A percentile compares a stretch with the other conserved stretches of the same genome.
phyloP scores from a whole-genome alignment of 1,139 yeast species.

The Suhomyces panamericanus region DNA sequence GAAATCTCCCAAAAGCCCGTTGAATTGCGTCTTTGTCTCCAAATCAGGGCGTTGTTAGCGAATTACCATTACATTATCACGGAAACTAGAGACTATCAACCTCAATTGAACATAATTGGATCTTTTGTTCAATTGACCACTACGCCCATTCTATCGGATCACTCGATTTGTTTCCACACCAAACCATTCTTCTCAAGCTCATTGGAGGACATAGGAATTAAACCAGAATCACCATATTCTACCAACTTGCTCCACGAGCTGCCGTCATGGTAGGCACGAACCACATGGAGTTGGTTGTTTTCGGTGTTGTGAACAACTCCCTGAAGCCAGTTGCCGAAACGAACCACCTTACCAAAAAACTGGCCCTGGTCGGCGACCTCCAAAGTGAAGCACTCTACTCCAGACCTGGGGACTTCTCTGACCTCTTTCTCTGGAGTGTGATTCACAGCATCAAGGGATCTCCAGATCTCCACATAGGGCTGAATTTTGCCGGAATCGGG shows the following conservation, averaged over 20 bases:
- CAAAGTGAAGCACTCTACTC: constrained; percentile 9
- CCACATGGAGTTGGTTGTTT: constrained; percentile 23
- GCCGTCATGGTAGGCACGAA: constrained; percentile 23
- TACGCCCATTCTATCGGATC: too few relatives aligned
- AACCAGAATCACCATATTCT: constrained; percentile 25
- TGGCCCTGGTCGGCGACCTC: constrained; percentile 31
- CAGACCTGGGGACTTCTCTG: constrained; percentile 20
- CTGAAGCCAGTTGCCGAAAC: constrained; percentile 56
- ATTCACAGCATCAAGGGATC: constrained; percentile 45
- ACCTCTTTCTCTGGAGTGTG: constrained; percentile 33
- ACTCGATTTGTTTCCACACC: constrained; percentile 3
- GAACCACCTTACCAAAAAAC: constrained; percentile 45
- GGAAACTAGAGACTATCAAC: too few relatives aligned
- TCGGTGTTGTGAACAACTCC: constrained; percentile 43
- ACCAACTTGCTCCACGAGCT: constrained; percentile 29
- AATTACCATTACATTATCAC: too few relatives aligned
- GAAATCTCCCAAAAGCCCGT: too few relatives aligned
- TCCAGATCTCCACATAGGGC: constrained; percentile 58
- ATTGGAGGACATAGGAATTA: constrained; percentile 24
- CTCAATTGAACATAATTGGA: too few relatives aligned
- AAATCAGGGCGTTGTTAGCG: too few relatives aligned
- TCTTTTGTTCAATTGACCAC: too few relatives aligned
- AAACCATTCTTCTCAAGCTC: constrained; percentile 15
- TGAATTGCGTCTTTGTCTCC: too few relatives aligned
- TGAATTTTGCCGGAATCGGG: constrained; percentile 45